Evolutionary conservation across 1,284 basidiomycete genomes (phyloP).

Genomic region (Melampsora abietis-canadensis): DNA sequence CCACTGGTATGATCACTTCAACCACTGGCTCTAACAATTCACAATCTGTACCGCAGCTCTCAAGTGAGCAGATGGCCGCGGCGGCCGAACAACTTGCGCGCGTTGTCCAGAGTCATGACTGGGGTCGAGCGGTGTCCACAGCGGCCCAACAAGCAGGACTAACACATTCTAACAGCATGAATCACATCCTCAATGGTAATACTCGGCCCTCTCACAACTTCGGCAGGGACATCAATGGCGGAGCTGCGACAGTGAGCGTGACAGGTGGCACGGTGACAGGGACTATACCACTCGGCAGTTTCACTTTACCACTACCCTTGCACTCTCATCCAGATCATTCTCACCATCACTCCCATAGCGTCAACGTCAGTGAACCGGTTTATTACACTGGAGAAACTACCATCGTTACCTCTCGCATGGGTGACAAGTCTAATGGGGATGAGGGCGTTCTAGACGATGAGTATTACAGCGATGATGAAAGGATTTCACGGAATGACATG

Average conservation of each 20-base stretch:
- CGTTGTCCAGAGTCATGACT: slow-evolving; percentile 51
- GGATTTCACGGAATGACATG: slow-evolving; percentile 36
- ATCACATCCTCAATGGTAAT: slow-evolving; percentile 39
- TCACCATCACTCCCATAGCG: slow-evolving; percentile 62
- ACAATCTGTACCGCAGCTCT: slow-evolving; percentile 48
- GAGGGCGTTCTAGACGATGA: slow-evolving; percentile 50
- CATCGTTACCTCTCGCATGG: slow-evolving; percentile 40
- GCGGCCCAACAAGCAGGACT: slow-evolving; percentile 31
- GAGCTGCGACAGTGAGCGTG: slow-evolving; percentile 45
- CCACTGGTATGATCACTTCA: slow-evolving; percentile 50
- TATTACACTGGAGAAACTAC: slow-evolving; percentile 45
- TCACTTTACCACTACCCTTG: slow-evolving; percentile 59
- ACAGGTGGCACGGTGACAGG: slow-evolving; percentile 64
- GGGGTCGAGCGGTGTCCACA: slow-evolving; percentile 48
- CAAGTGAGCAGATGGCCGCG: slow-evolving; percentile 51
- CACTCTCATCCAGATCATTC: slow-evolving; percentile 53
- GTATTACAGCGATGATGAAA: slow-evolving; percentile 55
- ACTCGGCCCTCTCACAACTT: slow-evolving; percentile 31
- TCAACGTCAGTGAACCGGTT: slow-evolving; percentile 34
- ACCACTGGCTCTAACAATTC: slow-evolving; percentile 36
- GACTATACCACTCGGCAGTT: slow-evolving; percentile 62
- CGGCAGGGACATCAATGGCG: slow-evolving; percentile 31
- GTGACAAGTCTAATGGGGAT: slow-evolving; percentile 51
- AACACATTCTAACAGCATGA: slow-evolving; percentile 24
- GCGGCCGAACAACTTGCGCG: slow-evolving; percentile 52